Base-by-base conservation (phyloP, 1,284 basidiomycete species). In the Sporisorium iseilematis-ciliati region DNA sequence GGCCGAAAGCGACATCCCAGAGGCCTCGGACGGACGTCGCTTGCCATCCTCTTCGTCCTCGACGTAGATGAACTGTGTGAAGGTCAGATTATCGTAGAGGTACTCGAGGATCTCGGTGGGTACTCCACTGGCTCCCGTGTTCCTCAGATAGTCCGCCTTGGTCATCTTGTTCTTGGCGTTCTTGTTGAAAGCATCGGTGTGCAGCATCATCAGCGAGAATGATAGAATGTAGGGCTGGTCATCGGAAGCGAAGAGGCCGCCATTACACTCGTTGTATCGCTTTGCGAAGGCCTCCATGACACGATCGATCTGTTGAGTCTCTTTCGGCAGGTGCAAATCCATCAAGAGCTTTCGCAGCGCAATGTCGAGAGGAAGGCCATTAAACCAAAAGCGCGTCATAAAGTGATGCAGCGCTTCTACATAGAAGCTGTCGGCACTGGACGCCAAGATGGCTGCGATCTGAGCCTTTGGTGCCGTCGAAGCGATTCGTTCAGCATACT, bases 261-360 rank as follows among this genome's bases (percentile, higher is more conserved):
- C 91, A 85, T 99, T 97, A 86, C 94, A 95, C 61, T 89, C 87
- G 65, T 90, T 87, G 86, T 98, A 99, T 62, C 92, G 89, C 57
- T 88, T 88, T 7, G 96, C 92, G 86, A 99, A 99, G 0, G 93
- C 93, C 86, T 98, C 95, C 84, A 99, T 94, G 55, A 98, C 93
- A 56, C 96, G 90, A 86, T 99, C 97, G 69, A 99, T 99, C 86
- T 99, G 96, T 85, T 99, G 97, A 0, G 96, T 98, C 87, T 99
- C 96, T 69, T 91, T 89, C 4, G 96, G 96, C 52, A 99, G 88
- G 55, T 92, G 91, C 51, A 97, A 90, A 78, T 94, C 91, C 92
- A 98, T 94, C 40, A 99, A 89, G 60, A 99, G 86, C 80, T 91
- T 91, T 35, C 97, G 92, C 50, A 99, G 86, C 6, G 97, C 93